Evolutionary conservation across 345 rosid species (phyloP).

Genomic region (Noccaea bulbosa): DNA sequence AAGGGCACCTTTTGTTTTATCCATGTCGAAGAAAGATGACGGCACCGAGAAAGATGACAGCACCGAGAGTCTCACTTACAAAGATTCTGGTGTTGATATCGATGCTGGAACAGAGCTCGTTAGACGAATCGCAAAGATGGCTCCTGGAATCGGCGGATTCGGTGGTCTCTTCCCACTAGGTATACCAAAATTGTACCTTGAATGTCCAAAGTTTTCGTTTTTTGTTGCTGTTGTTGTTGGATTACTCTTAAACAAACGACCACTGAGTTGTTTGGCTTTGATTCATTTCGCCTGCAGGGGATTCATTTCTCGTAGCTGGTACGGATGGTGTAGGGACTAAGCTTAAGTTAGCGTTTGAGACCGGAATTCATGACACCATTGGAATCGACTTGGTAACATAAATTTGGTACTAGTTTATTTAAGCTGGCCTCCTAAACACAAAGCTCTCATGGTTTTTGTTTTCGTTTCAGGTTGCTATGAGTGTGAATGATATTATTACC

Average conservation of each 20-base stretch:
- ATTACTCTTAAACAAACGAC: background rate
- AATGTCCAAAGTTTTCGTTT: conserved; percentile 10
- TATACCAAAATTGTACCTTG: conserved; percentile 40
- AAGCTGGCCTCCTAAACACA: too few relatives aligned
- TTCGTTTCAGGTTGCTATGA: conserved; percentile 80
- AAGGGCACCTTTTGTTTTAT: conserved; percentile 10
- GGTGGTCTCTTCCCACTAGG: conserved; percentile 92
- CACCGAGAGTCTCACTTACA: conserved; percentile 60
- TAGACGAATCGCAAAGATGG: conserved; percentile 81
- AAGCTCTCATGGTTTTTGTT: conserved; percentile 7
- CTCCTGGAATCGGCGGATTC: conserved; percentile 92
- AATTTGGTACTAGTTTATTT: too few relatives aligned
- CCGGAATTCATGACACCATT: conserved; percentile 85
- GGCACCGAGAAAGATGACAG: conserved; percentile 24
- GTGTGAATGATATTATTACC: conserved; percentile 95
- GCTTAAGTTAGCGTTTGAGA: conserved; percentile 90
- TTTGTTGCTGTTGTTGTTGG: background rate
- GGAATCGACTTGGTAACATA: conserved; percentile 85
- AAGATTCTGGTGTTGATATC: conserved; percentile 91
- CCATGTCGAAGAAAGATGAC: conserved; percentile 42
- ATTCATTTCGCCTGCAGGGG: conserved; percentile 53
- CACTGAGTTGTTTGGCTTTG: conserved; percentile 9
- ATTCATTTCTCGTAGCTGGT: conserved; percentile 90
- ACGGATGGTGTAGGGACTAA: conserved; percentile 99
- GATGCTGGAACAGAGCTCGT: conserved; percentile 95